Conservation (phyloP, 139 green algal species). For the Chlamydomonas incerta region DNA sequence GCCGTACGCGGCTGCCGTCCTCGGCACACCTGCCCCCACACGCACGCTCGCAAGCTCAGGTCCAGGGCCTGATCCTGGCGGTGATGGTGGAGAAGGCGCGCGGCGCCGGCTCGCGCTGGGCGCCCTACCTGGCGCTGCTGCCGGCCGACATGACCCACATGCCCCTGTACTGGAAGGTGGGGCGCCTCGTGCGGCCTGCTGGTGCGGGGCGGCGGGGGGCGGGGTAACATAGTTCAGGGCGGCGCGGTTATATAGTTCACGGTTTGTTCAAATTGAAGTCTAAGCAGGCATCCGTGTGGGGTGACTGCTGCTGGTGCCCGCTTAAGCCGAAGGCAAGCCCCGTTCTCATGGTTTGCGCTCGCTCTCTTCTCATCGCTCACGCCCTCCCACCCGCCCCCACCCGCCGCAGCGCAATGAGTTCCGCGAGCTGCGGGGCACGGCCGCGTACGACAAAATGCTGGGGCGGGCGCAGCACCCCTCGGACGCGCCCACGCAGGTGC, state of each 20-base stretch:
- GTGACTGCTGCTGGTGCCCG: too few species aligned
- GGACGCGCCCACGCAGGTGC: conserved; percentile 64
- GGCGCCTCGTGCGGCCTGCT: too few species aligned
- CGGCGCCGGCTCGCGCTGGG: conserved; percentile 46
- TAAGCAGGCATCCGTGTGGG: too few species aligned
- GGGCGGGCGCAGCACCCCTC: conserved; percentile 62
- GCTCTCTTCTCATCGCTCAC: too few species aligned
- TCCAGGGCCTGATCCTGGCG: conserved; percentile 65
- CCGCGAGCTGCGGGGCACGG: conserved; percentile 60
- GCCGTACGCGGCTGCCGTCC: too few species aligned
- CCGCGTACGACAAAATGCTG: conserved; percentile 65
- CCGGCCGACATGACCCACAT: conserved; percentile 61
- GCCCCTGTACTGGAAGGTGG: conserved; percentile 63
- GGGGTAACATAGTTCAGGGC: too few species aligned
- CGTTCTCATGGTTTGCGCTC: too few species aligned
- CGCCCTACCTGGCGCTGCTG: conserved; percentile 59
- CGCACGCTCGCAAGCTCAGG: conserved; percentile 28
- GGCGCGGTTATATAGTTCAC: too few species aligned
- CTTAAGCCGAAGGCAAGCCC: too few species aligned
- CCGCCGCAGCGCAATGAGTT: conserved; percentile 27
- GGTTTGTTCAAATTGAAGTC: too few species aligned
- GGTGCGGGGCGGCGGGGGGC: too few species aligned
- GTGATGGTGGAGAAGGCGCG: conserved; percentile 57
- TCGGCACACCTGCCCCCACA: too few species aligned
- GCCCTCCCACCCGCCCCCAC: not conserved